phyloP scores from a whole-genome alignment of 2,329 filamentous ascomycete genomes.

The Talaromyces sp. region DNA sequence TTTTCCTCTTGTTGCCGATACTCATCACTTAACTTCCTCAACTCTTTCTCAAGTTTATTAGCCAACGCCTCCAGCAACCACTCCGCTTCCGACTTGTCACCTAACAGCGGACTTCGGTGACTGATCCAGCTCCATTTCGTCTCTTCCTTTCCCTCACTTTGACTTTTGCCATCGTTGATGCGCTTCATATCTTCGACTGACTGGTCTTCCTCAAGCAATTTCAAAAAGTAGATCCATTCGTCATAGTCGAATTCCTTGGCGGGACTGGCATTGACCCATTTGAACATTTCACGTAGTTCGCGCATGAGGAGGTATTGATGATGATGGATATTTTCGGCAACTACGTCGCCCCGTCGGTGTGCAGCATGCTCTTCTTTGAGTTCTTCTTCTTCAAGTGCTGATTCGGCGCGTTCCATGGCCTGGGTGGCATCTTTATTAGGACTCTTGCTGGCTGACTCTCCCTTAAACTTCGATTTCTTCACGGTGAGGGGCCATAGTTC shows the following conservation, averaged over 20 bases:
- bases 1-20: neutral
- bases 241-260: constrained; percentile 39
- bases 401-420: constrained; percentile 27
- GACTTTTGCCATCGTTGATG: neutral
- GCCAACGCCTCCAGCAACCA: constrained; percentile 43
- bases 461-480: neutral
- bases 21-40: constrained; percentile 30
- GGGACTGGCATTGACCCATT: constrained; percentile 31
- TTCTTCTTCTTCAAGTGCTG: constrained; percentile 43
- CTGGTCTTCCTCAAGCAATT: constrained; percentile 47
- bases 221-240: constrained; percentile 51
- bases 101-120: constrained; percentile 37
- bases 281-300: constrained; percentile 40
- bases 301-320: constrained; percentile 42
- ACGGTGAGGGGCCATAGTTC: neutral
- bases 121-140: constrained; percentile 42
- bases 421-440: constrained; percentile 3
- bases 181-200: constrained; percentile 29
- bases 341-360: constrained; percentile 40
- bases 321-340: constrained; percentile 50
- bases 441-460: neutral
- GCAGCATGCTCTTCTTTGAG: constrained; percentile 42
- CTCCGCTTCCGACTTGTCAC: constrained; percentile 42
- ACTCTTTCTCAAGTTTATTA: constrained; percentile 37
- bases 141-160: neutral